These are phyloP conservation scores for Paraurostyla sp. DNA, from an alignment of 73 alveolate genomes.

Conservation along the genomic window DNA sequence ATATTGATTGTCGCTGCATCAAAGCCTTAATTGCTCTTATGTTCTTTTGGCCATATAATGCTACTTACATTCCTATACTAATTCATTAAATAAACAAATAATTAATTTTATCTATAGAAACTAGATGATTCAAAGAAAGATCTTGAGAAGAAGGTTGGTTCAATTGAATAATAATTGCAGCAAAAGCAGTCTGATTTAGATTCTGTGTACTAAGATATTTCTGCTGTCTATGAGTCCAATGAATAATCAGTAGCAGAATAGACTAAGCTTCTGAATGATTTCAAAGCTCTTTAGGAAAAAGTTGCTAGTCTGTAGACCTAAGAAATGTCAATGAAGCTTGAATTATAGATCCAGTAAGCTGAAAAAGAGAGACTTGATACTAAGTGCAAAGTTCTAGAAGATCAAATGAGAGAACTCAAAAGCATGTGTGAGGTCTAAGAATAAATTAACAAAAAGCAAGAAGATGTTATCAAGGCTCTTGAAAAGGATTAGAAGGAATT, in stretches of 20 bases:
- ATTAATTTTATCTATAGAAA: not conserved
- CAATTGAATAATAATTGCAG: not conserved
- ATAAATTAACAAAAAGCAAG: not conserved
- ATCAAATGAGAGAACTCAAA: not conserved
- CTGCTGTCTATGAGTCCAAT: not conserved
- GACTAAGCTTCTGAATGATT: not conserved
- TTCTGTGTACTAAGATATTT: not conserved
- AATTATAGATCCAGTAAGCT: not conserved
- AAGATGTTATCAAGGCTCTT: not conserved
- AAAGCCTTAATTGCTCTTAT: not conserved
- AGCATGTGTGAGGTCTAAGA: not conserved
- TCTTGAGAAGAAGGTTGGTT: not conserved
- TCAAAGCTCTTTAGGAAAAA: not conserved
- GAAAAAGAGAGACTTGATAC: not conserved
- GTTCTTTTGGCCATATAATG: not conserved
- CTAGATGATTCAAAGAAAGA: not conserved
- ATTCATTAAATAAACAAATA: not conserved
- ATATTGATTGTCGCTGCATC: constrained; percentile 2
- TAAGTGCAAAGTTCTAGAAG: not conserved
- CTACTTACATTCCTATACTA: not conserved
- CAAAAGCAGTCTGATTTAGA: not conserved
- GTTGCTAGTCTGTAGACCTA: not conserved
- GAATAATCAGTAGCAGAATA: not conserved
- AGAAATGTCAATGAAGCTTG: not conserved
- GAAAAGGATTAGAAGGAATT: not conserved